Evolutionary conservation across 306 rosid species (phyloP).

Genomic region (Rubus idaeus): DNA sequence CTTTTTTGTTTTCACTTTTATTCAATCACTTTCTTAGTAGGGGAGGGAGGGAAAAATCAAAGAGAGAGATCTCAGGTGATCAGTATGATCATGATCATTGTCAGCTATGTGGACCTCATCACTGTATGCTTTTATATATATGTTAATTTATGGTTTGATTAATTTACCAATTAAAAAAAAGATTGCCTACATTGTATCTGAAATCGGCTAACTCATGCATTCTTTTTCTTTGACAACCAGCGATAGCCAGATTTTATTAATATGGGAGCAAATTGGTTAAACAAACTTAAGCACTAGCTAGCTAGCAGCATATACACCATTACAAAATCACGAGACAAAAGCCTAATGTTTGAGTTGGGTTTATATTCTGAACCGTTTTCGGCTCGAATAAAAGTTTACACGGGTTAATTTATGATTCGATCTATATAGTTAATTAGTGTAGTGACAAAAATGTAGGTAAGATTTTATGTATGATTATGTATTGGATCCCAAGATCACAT

Average conservation of each 20-base stretch:
- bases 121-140: slow-evolving; percentile 40
- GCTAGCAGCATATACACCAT: too few relatives aligned
- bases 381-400: too few relatives aligned
- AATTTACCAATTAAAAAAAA: slow-evolving; percentile 34
- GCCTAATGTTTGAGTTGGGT: too few relatives aligned
- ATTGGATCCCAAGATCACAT: slow-evolving; percentile 30
- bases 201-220: slow-evolving; percentile 14
- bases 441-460: slow-evolving; percentile 37
- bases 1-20: slow-evolving; percentile 2
- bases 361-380: too few relatives aligned
- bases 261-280: background rate
- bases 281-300: background rate
- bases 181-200: slow-evolving; percentile 19
- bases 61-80: slow-evolving; percentile 36
- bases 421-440: background rate
- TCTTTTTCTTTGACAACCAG: background rate
- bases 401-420: too few relatives aligned
- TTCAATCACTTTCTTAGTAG: slow-evolving; percentile 48
- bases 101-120: slow-evolving; percentile 39
- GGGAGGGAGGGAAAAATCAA: slow-evolving; percentile 21
- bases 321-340: background rate
- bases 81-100: slow-evolving; percentile 45
- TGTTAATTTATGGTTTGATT: slow-evolving; percentile 55
- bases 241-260: background rate
- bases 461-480: slow-evolving; percentile 5